phyloP scores from a whole-genome alignment of 441 rosid species.

The Kokia cookei region DNA sequence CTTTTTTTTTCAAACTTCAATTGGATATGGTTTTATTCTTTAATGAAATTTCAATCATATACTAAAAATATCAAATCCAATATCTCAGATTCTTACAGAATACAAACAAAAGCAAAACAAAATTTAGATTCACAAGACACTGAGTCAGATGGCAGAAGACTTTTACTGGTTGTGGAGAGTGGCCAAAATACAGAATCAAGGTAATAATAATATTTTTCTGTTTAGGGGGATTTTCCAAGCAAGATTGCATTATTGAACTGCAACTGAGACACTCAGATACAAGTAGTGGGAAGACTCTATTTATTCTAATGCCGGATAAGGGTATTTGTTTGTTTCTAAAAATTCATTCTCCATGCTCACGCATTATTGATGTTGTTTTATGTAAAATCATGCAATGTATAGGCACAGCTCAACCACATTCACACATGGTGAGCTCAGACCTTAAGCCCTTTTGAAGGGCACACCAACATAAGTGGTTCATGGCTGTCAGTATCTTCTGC shows the following conservation, averaged over 20 bases:
- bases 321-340: neutral
- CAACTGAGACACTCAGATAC: neutral
- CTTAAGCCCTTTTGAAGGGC: constrained; percentile 6
- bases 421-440: constrained; percentile 12
- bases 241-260: neutral
- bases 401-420: neutral
- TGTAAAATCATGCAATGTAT: neutral
- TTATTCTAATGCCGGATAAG: neutral
- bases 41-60: neutral
- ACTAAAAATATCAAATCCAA: neutral
- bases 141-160: neutral
- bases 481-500: neutral
- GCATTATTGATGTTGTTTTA: neutral
- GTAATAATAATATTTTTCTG: no score
- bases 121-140: neutral
- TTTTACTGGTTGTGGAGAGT: neutral
- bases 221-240: neutral
- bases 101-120: no score
- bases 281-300: neutral
- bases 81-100: neutral
- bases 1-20: neutral
- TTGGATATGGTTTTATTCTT: neutral
- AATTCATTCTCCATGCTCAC: neutral
- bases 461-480: neutral
- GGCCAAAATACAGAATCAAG: no score